These are phyloP conservation scores for Jasminum sambac DNA, from an alignment of 257 asterid species.

Conservation along the genomic window DNA sequence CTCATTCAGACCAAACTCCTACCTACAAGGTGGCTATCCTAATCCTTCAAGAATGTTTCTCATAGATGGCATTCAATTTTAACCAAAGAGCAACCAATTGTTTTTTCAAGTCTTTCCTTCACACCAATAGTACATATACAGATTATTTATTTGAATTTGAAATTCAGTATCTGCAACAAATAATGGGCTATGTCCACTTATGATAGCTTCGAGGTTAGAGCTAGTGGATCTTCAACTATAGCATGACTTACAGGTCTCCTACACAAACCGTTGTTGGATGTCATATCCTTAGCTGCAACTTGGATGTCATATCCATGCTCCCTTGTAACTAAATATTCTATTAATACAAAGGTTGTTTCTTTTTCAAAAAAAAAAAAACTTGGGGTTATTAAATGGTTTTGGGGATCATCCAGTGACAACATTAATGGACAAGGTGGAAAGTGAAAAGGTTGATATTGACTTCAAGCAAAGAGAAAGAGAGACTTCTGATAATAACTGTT, in stretches of 20 bases:
- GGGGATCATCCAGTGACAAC: background rate
- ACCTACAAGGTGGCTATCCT: background rate
- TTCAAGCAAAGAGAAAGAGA: background rate
- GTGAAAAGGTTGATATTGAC: background rate
- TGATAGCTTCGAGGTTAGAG: conserved; percentile 6
- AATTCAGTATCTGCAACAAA: background rate
- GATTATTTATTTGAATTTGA: background rate
- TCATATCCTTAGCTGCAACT: background rate
- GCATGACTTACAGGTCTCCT: background rate
- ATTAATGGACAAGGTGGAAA: background rate
- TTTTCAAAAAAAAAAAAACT: no score
- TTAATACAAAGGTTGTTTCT: no score
- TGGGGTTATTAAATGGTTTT: conserved; percentile 11
- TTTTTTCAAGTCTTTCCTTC: background rate
- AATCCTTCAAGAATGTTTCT: background rate
- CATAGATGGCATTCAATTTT: background rate
- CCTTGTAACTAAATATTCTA: no score
- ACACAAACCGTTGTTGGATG: conserved; percentile 2
- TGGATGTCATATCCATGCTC: no score
- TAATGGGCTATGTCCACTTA: background rate
- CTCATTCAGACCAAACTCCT: conserved; percentile 1
- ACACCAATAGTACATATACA: background rate
- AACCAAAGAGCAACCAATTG: background rate
- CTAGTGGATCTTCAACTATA: background rate
- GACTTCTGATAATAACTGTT: background rate